Evolutionary conservation across 1,139 yeast species (phyloP), one percentile per base, ranked within the genome.

Genomic region (Kurtzmaniella quercitrusa): DNA sequence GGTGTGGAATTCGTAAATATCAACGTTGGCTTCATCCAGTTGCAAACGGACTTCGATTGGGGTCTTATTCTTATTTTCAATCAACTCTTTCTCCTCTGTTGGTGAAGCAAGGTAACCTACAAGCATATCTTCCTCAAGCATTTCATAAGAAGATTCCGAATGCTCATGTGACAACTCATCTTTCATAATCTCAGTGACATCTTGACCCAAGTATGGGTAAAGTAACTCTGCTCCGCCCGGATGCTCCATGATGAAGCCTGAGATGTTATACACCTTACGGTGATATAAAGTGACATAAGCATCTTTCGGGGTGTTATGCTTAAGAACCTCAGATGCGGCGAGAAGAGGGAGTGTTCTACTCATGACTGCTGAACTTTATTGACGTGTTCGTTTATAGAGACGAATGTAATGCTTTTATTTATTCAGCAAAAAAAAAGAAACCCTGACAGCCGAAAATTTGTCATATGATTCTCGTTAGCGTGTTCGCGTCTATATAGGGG

Each of bases 161-260:
- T 89, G 96, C 43, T 76, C 79, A 59, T 89, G 96, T 30, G 84
- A 72, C 3, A 57, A 61, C 15, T 68, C 62, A 56, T 88, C 94
- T n/a, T 83, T 79, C 79, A 91, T 74, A 39, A 87, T 80, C 38
- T 74, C 76, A 11, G 97, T 86, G 49, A 89, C 72, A 59, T 93
- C 98, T 58, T 82, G 75, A 39, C 97, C 96, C 12, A 88, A 93
- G 58, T 82, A 80, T 3, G 88, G 91, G 44, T 76, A 54, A 45
- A 93, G 78, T 35, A 86, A 59, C 44, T 88, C 91, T 3, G 77
- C 80, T 14, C 96, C 97, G 44, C 87, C 96, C 0, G 97, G 96
- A 60, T 89, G 96, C 53, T 85, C 91, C 33, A 82, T 84, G 37
- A 89, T 57, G 54, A 89, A 93, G 6, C 66, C 75, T 0, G 93